Percentiles rank a stretch among this genome's conserved stretches.
These are phyloP conservation scores for Monocercomonoides exilis DNA, from an alignment of 78 protist species.

Conservation along the genomic window DNA sequence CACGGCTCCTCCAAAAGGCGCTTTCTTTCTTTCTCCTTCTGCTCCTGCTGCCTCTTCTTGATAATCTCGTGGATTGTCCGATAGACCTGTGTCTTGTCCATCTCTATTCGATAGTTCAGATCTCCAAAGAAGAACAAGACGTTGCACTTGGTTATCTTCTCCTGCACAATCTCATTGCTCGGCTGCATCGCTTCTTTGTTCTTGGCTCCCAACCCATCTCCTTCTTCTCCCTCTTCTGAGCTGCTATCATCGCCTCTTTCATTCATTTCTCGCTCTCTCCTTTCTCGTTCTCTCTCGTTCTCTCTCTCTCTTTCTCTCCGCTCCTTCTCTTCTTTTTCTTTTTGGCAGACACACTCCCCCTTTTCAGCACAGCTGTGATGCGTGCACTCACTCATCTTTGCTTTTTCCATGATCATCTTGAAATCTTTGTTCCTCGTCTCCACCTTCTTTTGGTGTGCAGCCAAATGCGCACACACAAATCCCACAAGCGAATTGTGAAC, in stretches of 20 bases:
- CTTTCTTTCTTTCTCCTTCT: neutral
- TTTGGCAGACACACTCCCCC: neutral
- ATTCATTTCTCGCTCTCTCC: no score
- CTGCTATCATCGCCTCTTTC: no score
- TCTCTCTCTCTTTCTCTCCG: no score
- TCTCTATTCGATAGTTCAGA: neutral
- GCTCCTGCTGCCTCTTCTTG: neutral
- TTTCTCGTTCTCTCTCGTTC: no score
- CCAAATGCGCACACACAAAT: slow-evolving; percentile 70
- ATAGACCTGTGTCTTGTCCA: neutral
- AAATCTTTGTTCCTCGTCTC: slow-evolving; percentile 44
- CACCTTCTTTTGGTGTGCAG: slow-evolving; percentile 75
- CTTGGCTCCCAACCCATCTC: no score
- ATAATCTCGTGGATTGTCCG: neutral
- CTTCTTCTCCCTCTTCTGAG: no score
- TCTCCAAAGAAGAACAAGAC: neutral
- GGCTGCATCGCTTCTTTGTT: no score
- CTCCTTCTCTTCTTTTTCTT: no score
- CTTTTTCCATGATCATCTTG: neutral
- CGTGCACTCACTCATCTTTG: neutral
- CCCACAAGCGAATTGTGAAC: slow-evolving; percentile 52
- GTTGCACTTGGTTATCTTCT: neutral
- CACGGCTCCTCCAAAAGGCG: neutral
- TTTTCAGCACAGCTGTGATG: neutral
- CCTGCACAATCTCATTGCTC: neutral